phyloP scores from a whole-genome alignment of 1,139 yeast species.

The Hemisphaericaspora xylanilytica region DNA sequence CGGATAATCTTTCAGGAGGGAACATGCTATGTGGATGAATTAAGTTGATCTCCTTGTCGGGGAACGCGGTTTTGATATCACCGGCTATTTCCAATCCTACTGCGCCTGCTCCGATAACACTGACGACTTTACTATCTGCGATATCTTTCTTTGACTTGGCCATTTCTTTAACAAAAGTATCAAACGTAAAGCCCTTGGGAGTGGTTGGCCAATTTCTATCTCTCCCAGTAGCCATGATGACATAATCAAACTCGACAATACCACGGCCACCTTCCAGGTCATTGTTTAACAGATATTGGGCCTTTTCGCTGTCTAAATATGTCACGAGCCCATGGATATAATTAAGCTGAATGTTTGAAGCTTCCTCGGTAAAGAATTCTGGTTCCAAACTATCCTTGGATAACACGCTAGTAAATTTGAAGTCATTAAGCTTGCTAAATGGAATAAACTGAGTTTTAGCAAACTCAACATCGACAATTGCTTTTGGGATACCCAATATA shows the following conservation, averaged over 20 bases:
- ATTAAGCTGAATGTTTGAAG: constrained; percentile 17
- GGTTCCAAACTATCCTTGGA: constrained; percentile 18
- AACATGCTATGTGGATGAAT: constrained; percentile 40
- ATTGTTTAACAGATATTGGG: constrained; percentile 21
- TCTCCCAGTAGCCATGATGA: constrained; percentile 50
- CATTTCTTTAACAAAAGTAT: constrained; percentile 35
- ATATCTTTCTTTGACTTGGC: constrained; percentile 24
- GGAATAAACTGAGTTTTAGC: constrained; percentile 44
- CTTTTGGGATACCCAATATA: constrained; percentile 49
- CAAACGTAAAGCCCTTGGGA: constrained; percentile 37
- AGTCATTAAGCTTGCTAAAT: constrained; percentile 28
- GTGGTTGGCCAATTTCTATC: constrained; percentile 55
- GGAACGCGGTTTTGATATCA: constrained; percentile 37
- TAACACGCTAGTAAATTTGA: constrained; percentile 29
- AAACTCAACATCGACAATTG: constrained; percentile 46
- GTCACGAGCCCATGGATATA: constrained; percentile 44
- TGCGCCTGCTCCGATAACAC: constrained; percentile 51
- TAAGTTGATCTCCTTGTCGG: constrained; percentile 34
- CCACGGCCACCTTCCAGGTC: constrained; percentile 14
- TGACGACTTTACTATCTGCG: constrained; percentile 22
- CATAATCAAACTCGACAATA: constrained; percentile 46
- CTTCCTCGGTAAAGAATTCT: constrained; percentile 7
- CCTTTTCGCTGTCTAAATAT: constrained; percentile 26
- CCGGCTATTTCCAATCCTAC: constrained; percentile 52
- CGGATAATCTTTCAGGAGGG: constrained; percentile 42